Percentiles rank a stretch among this genome's conserved stretches.
phyloP scores from a whole-genome alignment of 805 yeast species.

The Candida silvicultrix region DNA sequence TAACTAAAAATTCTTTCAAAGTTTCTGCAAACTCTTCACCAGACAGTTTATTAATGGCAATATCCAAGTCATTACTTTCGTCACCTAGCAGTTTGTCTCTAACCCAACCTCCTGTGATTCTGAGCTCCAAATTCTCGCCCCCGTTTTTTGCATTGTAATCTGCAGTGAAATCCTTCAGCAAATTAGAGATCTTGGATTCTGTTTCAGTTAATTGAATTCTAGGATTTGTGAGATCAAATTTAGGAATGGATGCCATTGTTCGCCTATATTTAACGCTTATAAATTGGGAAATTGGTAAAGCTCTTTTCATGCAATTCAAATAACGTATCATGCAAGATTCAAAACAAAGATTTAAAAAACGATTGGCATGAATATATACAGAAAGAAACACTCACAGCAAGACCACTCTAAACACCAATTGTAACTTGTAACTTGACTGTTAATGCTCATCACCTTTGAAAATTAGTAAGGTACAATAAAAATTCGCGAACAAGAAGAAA shows the following conservation, averaged over 20 bases:
- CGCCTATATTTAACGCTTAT: constrained; percentile 2
- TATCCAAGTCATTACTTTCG: constrained; percentile 82
- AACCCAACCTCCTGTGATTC: constrained; percentile 99
- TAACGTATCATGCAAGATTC: not conserved
- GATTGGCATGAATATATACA: too few relatives aligned
- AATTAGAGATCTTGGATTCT: constrained; percentile 33
- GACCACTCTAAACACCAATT: too few relatives aligned
- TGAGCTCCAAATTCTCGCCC: constrained; percentile 37
- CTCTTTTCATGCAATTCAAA: not conserved
- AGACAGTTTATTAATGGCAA: constrained; percentile 77
- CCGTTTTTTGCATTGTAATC: constrained; percentile 25
- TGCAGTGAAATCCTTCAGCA: constrained; percentile 36
- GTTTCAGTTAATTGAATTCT: constrained; percentile 30
- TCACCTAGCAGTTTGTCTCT: constrained; percentile 84
- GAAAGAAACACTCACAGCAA: too few relatives aligned
- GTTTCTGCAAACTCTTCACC: constrained; percentile 82
- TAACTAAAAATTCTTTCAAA: constrained; percentile 43
- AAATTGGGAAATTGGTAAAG: not conserved
- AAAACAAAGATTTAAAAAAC: too few relatives aligned
- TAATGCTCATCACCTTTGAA: not conserved
- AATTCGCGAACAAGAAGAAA: not conserved
- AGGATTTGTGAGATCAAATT: constrained; percentile 8
- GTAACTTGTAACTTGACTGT: too few relatives aligned
- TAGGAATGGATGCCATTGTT: constrained; percentile 7
- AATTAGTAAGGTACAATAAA: not conserved